Evolutionary conservation across 495 filamentous ascomycete species (phyloP).

Genomic region (Diplogelasinospora grovesii): DNA sequence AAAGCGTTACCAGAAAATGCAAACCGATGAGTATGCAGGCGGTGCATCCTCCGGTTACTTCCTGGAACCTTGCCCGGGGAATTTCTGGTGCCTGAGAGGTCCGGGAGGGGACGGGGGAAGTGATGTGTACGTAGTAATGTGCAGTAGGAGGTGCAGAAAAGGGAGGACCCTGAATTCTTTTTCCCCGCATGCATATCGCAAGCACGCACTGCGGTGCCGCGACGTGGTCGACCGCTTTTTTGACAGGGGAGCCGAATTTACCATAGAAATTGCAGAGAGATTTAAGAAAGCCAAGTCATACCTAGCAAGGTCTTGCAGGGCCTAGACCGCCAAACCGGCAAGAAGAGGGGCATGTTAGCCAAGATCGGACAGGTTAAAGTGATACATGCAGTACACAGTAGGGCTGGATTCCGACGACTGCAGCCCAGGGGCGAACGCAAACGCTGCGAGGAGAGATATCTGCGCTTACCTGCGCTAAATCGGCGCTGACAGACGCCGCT

Average conservation of each 20-base stretch:
- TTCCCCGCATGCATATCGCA: neutral
- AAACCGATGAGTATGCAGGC: too few relatives aligned
- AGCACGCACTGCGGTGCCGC: neutral
- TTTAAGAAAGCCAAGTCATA: constrained; percentile 25
- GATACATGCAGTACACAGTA: constrained; percentile 1
- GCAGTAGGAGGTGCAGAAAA: neutral
- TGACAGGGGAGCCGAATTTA: constrained; percentile 3
- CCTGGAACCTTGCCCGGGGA: too few relatives aligned
- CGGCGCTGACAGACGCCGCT: constrained; percentile 10
- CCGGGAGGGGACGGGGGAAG: too few relatives aligned
- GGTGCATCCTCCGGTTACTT: too few relatives aligned
- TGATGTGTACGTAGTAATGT: too few relatives aligned
- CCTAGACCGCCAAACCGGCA: constrained; percentile 28
- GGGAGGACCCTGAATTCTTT: constrained; percentile 3
- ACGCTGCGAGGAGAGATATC: neutral
- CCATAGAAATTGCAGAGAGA: constrained; percentile 9
- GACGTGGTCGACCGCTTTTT: neutral
- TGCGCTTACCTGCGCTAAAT: constrained; percentile 19
- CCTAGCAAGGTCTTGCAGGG: constrained; percentile 42
- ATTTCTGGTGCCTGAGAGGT: too few relatives aligned
- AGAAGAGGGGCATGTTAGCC: constrained; percentile 15
- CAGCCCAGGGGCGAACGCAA: too few relatives aligned
- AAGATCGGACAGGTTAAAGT: constrained; percentile 3
- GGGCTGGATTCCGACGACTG: neutral
- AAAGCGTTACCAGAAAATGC: too few relatives aligned